Base-by-base conservation (phyloP, 768 basidiomycete species). In the Peribolospora kevripleyi region DNA sequence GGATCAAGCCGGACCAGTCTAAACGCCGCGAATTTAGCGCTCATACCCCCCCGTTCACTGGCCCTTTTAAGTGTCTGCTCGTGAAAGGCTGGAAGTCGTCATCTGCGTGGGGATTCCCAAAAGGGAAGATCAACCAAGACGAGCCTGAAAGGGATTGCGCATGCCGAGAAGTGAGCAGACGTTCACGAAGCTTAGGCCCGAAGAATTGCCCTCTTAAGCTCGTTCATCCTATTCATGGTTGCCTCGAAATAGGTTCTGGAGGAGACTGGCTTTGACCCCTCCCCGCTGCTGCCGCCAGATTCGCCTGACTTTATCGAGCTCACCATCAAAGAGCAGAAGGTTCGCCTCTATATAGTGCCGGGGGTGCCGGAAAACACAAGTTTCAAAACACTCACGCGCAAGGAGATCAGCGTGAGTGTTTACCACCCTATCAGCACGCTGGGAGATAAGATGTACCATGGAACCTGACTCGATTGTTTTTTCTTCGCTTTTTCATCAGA, bases 81-180 rank as follows among this genome's bases (percentile, higher is more conserved):
- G 93, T 98, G 56, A 88, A 93, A 68, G 93, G 93, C 6, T 97
- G 86, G 86, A 95, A 93, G 68, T 78, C 85, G 42, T 84, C 81
- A 14, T 84, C 93, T 2, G 85, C 87, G 6, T 98, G 93, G 93
- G 82, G 86, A n/a, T 98, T 97, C 68, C 93, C 93, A 6, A 84
- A 91, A 66, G 93, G 93, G n/a, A 98, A 98, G 70, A 97, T 97
- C 67, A 98, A 98, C 63, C 81, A 90, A 66, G 76, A 82, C 57
- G 93, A 98, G 66, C 77, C 81, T 6, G 76, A 80, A 55, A 74
- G 75, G 51, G 75, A 74, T 54, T 98, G 93, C 68, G 93, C 91
- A 3, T 74, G 84, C 54, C 79, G 93, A 67, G 93, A 98, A 72
- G 91, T 90, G 58, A 54, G 76, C 57, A 50, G 6, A 6, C 11